A percentile compares a stretch with the other conserved stretches of the same genome.
These are phyloP conservation scores for Lactarius hatsudake DNA, from an alignment of 768 basidiomycete genomes.

Conservation along the genomic window DNA sequence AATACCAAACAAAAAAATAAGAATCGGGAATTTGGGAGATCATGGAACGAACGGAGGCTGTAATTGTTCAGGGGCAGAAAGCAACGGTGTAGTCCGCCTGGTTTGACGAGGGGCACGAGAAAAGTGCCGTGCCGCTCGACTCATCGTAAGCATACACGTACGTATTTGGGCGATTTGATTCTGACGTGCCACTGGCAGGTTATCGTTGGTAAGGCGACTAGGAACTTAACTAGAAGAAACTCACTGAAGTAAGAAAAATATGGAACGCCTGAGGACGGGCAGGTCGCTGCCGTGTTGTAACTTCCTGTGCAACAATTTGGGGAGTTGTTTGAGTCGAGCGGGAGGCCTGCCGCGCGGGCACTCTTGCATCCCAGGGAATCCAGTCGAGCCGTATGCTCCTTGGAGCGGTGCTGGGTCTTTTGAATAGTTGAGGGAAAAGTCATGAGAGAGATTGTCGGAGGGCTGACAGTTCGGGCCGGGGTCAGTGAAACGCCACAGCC, in stretches of 20 bases:
- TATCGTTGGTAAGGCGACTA: background rate
- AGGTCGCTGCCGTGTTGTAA: conserved; percentile 50
- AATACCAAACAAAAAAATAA: no score
- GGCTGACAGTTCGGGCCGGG: conserved; percentile 36
- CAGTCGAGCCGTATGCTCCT: conserved; percentile 37
- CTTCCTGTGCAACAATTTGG: conserved; percentile 63
- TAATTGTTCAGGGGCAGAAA: conserved; percentile 39
- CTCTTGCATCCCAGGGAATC: conserved; percentile 43
- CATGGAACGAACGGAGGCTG: no score
- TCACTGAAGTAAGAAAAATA: conserved; percentile 33
- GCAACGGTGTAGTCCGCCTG: conserved; percentile 45
- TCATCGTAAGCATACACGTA: conserved; percentile 56
- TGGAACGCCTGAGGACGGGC: conserved; percentile 46
- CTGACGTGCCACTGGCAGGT: conserved; percentile 29
- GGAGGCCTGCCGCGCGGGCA: conserved; percentile 42
- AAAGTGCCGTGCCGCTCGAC: conserved; percentile 43
- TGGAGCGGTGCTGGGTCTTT: conserved; percentile 36
- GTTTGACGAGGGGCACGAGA: conserved; percentile 39
- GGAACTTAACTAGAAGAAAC: no score
- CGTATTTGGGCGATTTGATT: conserved; percentile 43
- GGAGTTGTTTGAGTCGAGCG: conserved; percentile 47
- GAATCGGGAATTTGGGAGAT: no score
- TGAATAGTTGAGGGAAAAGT: background rate
- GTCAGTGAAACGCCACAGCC: conserved; percentile 38
- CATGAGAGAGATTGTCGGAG: background rate